Evolutionary conservation across 345 rosid species (phyloP).

Genomic region (Luvunga scandens): DNA sequence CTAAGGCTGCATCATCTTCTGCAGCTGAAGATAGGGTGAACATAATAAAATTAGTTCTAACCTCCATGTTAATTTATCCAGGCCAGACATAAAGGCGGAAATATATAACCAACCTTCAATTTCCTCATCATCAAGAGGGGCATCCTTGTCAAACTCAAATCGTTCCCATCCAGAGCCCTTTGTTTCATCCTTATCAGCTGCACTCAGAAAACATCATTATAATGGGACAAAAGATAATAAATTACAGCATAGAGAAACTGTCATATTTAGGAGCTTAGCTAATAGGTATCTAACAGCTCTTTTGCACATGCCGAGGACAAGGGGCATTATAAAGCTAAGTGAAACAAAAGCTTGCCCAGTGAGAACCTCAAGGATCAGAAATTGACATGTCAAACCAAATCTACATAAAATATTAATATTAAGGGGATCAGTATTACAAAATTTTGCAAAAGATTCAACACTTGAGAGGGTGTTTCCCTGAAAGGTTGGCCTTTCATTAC

Average conservation of each 20-base stretch:
- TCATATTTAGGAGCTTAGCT: background rate
- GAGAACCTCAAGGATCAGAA: background rate
- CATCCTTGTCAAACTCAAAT: conserved; percentile 83
- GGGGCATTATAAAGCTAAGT: background rate
- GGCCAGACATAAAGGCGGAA: background rate
- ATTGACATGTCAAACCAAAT: background rate
- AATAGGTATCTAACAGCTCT: background rate
- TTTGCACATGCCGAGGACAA: background rate
- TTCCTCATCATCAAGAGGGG: conserved; percentile 89
- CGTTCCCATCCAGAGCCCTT: conserved; percentile 87
- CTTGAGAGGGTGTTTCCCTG: background rate
- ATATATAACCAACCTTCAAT: conserved; percentile 54
- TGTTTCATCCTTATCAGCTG: conserved; percentile 77
- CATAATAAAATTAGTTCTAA: background rate
- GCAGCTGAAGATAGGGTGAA: conserved; percentile 44
- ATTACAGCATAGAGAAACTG: background rate
- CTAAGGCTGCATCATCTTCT: conserved; percentile 75
- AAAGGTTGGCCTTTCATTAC: background rate
- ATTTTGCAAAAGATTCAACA: background rate
- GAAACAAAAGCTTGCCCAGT: background rate
- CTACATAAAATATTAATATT: background rate
- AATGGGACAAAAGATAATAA: background rate
- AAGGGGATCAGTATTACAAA: background rate
- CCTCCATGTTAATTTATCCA: background rate
- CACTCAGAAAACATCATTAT: conserved; percentile 15